Evolutionary conservation across 2,329 filamentous ascomycete genomes (phyloP).

Genomic region (Colletotrichum sp.): DNA sequence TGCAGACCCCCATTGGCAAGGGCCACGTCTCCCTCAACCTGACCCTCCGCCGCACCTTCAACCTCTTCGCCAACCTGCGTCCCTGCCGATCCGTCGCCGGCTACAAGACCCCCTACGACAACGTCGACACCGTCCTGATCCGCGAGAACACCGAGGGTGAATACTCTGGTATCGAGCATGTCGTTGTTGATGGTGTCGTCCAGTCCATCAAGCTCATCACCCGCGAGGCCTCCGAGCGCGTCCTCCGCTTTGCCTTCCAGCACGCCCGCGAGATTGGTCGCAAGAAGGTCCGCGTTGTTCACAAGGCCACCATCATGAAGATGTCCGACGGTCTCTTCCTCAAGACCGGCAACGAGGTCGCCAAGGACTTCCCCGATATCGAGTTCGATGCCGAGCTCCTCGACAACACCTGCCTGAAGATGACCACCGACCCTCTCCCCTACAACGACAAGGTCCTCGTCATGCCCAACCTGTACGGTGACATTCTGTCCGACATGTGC

Average conservation of each 20-base stretch:
- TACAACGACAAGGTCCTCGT: constrained; percentile 99
- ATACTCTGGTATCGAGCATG: constrained; percentile 99
- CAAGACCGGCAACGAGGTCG: constrained; percentile 80
- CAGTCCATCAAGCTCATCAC: constrained; percentile 99
- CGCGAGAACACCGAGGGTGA: constrained; percentile 99
- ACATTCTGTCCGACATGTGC: constrained; percentile 99
- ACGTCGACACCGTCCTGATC: constrained; percentile 96
- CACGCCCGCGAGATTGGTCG: constrained; percentile 92
- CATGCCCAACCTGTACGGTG: constrained; percentile 98
- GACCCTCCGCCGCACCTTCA: constrained; percentile 97
- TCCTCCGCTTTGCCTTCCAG: constrained; percentile 97
- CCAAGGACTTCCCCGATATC: constrained; percentile 94
- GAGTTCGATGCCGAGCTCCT: constrained; percentile 98
- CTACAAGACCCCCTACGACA: constrained; percentile 98
- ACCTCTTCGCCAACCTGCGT: constrained; percentile 99
- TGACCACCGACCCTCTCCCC: constrained; percentile 92
- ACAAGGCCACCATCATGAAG: constrained; percentile 99
- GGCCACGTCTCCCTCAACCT: constrained; percentile 99
- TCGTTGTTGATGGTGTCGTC: constrained; percentile 96
- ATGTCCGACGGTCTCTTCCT: constrained; percentile 99
- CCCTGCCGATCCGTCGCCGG: constrained; percentile 96
- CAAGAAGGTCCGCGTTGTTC: constrained; percentile 95
- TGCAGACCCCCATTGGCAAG: constrained; percentile 70
- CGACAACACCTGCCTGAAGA: constrained; percentile 99
- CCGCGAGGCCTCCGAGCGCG: constrained; percentile 89